A percentile compares a stretch with the other conserved stretches of the same genome.
Conservation (phyloP, 331 rosid genomes). For the Malus hybrid region DNA sequence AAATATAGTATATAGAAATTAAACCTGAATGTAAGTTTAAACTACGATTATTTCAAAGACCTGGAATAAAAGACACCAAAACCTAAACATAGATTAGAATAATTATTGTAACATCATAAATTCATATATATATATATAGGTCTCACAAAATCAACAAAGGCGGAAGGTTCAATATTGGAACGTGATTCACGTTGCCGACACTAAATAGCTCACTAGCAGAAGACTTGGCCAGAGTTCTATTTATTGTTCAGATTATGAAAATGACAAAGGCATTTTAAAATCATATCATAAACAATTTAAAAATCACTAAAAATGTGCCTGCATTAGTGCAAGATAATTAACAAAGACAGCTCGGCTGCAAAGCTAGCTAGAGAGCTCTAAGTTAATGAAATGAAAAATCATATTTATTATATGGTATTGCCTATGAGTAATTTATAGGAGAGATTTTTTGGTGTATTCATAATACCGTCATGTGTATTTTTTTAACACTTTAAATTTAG, state of each 20-base stretch:
- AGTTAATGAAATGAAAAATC: neutral
- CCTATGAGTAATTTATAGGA: neutral
- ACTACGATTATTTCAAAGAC: no score
- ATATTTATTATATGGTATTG: neutral
- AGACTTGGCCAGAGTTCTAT: constrained; percentile 11
- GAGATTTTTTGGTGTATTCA: neutral
- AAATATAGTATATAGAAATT: no score
- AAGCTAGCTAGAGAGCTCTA: neutral
- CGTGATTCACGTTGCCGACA: constrained; percentile 57
- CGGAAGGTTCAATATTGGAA: constrained; percentile 20
- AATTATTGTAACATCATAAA: neutral
- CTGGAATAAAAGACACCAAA: no score
- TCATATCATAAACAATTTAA: constrained; percentile 8
- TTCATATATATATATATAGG: no score
- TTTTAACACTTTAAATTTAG: no score
- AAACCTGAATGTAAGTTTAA: no score
- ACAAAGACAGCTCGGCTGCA: neutral
- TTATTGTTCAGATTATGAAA: constrained; percentile 9
- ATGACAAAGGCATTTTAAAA: constrained; percentile 26
- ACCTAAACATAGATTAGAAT: no score
- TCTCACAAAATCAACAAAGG: neutral
- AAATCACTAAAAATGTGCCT: constrained; percentile 12
- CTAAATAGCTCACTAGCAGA: neutral
- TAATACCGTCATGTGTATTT: no score
- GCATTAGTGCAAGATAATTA: neutral